Percentiles rank a stretch among this genome's conserved stretches.
Evolutionary conservation across 2,329 filamentous ascomycete genomes (phyloP).

Genomic region (Aspergillus tamarii): DNA sequence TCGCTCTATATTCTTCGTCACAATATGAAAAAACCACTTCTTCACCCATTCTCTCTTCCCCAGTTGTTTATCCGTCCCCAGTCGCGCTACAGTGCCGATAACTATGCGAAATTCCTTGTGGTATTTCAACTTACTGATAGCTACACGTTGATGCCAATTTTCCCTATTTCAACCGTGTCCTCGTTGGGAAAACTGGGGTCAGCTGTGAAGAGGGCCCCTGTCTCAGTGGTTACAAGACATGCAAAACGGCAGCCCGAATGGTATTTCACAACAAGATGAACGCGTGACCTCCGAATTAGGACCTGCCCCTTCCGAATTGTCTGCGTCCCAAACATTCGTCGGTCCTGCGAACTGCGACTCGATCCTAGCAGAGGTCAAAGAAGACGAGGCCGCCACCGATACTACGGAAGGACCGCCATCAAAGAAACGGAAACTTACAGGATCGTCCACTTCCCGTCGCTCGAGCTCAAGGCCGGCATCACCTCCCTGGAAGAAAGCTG

Average conservation of each 20-base stretch:
- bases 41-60: conserved; percentile 39
- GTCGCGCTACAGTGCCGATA: conserved; percentile 46
- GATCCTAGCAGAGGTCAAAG: conserved; percentile 32
- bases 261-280: conserved; percentile 45
- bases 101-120: conserved; percentile 49
- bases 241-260: conserved; percentile 50
- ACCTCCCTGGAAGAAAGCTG: conserved; percentile 89
- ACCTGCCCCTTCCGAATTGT: conserved; percentile 24
- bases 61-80: conserved; percentile 38
- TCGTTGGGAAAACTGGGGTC: conserved; percentile 52
- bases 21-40: conserved; percentile 46
- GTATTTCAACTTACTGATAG: conserved; percentile 31
- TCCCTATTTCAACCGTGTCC: conserved; percentile 36
- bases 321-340: conserved; percentile 23
- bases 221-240: conserved; percentile 48
- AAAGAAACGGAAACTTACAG: conserved; percentile 50
- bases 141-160: conserved; percentile 48
- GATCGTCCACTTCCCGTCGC: conserved; percentile 36
- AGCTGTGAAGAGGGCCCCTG: conserved; percentile 45
- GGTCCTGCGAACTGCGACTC: conserved; percentile 29
- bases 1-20: conserved; percentile 30
- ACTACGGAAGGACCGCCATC: conserved; percentile 45
- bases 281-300: conserved; percentile 37
- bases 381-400: conserved; percentile 31
- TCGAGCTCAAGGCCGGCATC: conserved; percentile 58